Evolutionary conservation across 768 basidiomycete species (phyloP).

Genomic region (Strobilomyces dryophilus): DNA sequence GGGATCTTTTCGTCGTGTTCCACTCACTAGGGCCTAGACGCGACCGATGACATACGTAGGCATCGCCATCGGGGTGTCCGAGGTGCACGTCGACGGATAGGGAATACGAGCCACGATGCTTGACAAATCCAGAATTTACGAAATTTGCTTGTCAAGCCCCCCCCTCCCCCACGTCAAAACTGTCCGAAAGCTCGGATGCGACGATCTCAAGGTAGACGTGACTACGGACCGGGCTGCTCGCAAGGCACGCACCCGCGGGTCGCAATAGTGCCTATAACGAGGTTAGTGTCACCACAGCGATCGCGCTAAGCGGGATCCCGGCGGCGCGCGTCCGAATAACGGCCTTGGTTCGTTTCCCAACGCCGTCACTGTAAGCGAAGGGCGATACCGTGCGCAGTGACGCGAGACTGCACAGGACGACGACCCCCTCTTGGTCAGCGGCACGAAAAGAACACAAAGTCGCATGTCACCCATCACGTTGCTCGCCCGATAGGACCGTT

Average conservation of each 20-base stretch:
- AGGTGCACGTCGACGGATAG: constrained; percentile 2
- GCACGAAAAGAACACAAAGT: background rate
- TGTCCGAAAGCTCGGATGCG: background rate
- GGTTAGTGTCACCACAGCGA: background rate
- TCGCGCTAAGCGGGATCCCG: background rate
- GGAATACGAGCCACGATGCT: background rate
- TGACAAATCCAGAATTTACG: background rate
- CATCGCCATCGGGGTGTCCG: constrained; percentile 3
- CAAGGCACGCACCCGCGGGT: background rate
- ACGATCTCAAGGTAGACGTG: background rate
- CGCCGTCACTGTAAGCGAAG: background rate
- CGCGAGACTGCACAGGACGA: background rate
- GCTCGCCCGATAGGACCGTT: background rate
- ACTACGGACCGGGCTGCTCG: background rate
- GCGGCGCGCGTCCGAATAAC: background rate
- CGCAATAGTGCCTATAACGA: background rate
- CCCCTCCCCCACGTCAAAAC: background rate
- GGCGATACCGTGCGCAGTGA: constrained; percentile 1
- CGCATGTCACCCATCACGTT: background rate
- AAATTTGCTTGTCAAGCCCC: background rate
- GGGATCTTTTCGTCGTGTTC: too few species aligned
- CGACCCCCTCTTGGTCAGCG: background rate
- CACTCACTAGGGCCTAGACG: background rate
- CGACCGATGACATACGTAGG: background rate
- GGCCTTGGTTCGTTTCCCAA: background rate